phyloP scores from a whole-genome alignment of 106 monocot genomes.

The Posidonia australis region DNA sequence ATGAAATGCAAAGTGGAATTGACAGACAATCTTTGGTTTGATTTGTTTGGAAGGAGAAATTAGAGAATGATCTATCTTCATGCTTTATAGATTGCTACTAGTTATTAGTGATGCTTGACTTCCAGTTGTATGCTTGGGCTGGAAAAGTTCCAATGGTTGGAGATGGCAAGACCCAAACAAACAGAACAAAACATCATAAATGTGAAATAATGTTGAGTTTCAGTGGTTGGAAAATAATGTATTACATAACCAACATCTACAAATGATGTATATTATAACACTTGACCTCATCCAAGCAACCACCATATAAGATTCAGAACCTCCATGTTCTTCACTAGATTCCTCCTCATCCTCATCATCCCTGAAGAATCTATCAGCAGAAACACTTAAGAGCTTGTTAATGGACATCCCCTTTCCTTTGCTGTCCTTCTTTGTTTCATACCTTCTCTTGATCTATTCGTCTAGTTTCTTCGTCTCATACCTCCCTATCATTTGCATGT shows the following conservation, averaged over 20 bases:
- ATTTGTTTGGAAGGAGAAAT: constrained; percentile 22
- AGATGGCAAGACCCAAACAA: constrained; percentile 12
- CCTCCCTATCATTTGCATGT: constrained; percentile 52
- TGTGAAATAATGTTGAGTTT: no score
- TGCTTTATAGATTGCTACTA: constrained; percentile 4
- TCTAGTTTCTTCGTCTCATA: constrained; percentile 57
- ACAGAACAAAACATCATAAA: background rate
- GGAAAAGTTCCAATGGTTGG: constrained; percentile 20
- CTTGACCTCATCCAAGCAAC: no score
- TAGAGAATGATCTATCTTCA: background rate
- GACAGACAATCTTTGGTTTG: background rate
- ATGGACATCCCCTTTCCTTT: constrained; percentile 53
- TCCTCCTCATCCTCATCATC: no score
- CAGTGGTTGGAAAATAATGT: no score
- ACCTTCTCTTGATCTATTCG: constrained; percentile 55
- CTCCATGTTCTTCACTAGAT: no score
- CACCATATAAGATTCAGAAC: no score
- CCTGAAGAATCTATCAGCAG: constrained; percentile 30
- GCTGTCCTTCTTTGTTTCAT: constrained; percentile 44
- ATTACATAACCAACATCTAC: no score
- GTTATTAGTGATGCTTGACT: background rate
- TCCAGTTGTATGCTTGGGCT: constrained; percentile 1
- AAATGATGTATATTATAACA: no score
- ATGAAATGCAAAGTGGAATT: no score
- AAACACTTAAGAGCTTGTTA: constrained; percentile 59